Percentiles rank a stretch among this genome's conserved stretches.
phyloP scores from a whole-genome alignment of 768 basidiomycete species.

The Rhodotorula taiwanensis region DNA sequence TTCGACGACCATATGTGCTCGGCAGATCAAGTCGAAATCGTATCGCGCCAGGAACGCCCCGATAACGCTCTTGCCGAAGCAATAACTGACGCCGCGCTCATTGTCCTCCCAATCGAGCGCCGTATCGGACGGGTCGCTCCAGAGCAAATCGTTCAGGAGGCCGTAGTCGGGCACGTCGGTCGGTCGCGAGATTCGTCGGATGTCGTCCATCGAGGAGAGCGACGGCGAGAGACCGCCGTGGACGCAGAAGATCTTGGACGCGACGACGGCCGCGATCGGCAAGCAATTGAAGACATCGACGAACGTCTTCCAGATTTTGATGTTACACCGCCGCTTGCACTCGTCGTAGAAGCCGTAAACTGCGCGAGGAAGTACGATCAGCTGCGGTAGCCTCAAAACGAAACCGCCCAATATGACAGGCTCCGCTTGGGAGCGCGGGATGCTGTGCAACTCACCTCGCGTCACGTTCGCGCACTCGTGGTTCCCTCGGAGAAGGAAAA shows the following conservation, averaged over 20 bases:
- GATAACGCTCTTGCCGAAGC: slow-evolving; percentile 95
- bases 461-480: slow-evolving; percentile 99
- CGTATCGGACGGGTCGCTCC: slow-evolving; percentile 97
- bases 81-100: slow-evolving; percentile 96
- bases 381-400: too few relatives aligned
- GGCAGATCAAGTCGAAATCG: slow-evolving; percentile 98
- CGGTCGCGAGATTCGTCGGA: slow-evolving; percentile 92
- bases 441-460: slow-evolving; percentile 69
- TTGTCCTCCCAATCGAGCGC: slow-evolving; percentile 99
- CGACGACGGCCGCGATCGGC: slow-evolving; percentile 96
- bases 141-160: slow-evolving; percentile 88
- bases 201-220: slow-evolving; percentile 93
- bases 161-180: slow-evolving; percentile 99
- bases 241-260: slow-evolving; percentile 98
- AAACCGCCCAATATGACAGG: too few relatives aligned
- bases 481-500: slow-evolving; percentile 94
- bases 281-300: slow-evolving; percentile 99
- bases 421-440: too few relatives aligned
- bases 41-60: slow-evolving; percentile 71
- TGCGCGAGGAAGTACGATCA: slow-evolving; percentile 45
- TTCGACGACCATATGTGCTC: slow-evolving; percentile 99
- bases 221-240: slow-evolving; percentile 85
- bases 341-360: slow-evolving; percentile 99
- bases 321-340: slow-evolving; percentile 97
- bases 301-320: slow-evolving; percentile 99